Base-by-base conservation (phyloP, 169 alveolate species). In the Cyclospora cayetanensis region DNA sequence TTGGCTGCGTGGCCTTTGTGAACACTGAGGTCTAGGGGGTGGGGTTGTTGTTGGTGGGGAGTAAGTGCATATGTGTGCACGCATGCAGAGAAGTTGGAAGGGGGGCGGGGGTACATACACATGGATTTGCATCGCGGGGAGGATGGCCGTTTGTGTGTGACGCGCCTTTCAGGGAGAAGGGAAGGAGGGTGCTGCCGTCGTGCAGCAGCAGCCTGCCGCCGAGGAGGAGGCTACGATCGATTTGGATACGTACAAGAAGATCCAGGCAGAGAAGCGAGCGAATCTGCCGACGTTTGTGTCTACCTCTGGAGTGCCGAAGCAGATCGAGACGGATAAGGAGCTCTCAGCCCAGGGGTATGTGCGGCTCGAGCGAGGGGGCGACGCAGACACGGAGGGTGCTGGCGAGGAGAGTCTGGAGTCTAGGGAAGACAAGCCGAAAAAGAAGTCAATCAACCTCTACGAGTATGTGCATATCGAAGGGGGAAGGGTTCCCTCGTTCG, bases 311-410 rank as follows among this genome's bases (percentile, higher is more conserved):
- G 22, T 31, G 29, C n/a, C 83, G 12, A 70, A 70, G 83, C 37
- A 9, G 9, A 70, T 70, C 4, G 42, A 70, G 7, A 70, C 83
- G 4, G 83, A 70, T 12, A 70, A 70, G n/a, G 83, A 70, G 50
- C 55, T 70, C 11, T 46, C 37, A 25, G 83, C 83, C 18, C 83
- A 70, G 83, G 83, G 83, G 2, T 70, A 70, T 31, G 83, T 70
- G 50, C 52, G 55, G 20, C 53, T 70, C 11, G 55, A 34, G 52
- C 37, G 83, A 27, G 42, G 27, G 7, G 83, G 42, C 22, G 83
- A 70, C 9, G 83, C 37, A 2, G 83, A 27, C 22, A 20, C 55
- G 20, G 53, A 42, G 12, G 42, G 55, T 31, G 11, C 22, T 12
- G 27, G 27, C 12, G 83, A 70, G 29, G 83, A 70, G 34, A 52